A percentile compares a stretch with the other conserved stretches of the same genome.
These are phyloP conservation scores for Claviceps capensis DNA, from an alignment of 2,329 filamentous ascomycete genomes.

Conservation along the genomic window DNA sequence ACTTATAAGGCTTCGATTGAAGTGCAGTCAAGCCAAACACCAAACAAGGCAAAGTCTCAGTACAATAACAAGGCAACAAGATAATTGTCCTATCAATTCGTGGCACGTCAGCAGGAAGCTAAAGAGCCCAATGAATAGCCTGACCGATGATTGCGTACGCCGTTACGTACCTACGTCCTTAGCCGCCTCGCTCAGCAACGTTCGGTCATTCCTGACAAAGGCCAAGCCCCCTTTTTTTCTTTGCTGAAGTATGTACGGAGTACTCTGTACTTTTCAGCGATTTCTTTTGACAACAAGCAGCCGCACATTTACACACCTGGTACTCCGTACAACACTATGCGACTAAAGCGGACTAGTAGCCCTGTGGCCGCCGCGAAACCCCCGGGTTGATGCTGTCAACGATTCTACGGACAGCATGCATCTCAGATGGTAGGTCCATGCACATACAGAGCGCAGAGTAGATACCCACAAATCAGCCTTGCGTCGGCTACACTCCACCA, in stretches of 20 bases:
- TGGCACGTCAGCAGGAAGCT: neutral
- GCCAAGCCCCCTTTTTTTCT: neutral
- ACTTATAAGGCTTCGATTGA: no score
- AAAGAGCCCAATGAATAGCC: neutral
- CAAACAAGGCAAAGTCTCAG: neutral
- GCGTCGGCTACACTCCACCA: no score
- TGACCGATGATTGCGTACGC: neutral
- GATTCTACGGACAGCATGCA: neutral
- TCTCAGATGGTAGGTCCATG: neutral
- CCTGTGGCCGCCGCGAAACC: neutral
- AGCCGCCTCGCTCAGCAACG: neutral
- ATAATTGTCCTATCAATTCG: neutral
- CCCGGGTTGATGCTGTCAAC: neutral
- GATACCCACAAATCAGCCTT: no score
- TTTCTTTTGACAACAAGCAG: neutral
- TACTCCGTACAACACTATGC: neutral
- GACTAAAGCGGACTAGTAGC: neutral
- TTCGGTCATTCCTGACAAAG: neutral
- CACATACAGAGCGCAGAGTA: neutral
- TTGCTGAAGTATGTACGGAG: no score
- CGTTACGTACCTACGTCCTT: neutral
- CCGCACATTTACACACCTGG: neutral
- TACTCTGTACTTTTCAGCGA: neutral
- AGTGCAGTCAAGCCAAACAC: no score
- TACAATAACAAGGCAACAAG: neutral